Evolutionary conservation across 495 filamentous ascomycete species (phyloP).

Genomic region (Hypoxylon perforatum): DNA sequence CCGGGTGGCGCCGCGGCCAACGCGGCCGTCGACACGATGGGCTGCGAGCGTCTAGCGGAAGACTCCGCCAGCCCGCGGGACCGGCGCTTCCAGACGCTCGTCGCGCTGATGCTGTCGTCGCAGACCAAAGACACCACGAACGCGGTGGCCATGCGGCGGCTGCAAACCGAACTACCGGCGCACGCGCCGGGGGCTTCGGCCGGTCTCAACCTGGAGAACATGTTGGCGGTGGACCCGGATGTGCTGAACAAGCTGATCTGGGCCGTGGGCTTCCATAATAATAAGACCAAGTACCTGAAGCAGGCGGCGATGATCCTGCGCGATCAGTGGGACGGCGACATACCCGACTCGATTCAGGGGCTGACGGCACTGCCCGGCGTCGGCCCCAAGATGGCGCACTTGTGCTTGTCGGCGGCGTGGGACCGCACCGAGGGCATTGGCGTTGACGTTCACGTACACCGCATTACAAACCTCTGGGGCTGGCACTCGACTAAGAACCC

Average conservation of each 20-base stretch:
- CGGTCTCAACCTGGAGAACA: constrained; percentile 79
- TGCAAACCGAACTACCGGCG: constrained; percentile 78
- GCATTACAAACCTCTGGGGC: constrained; percentile 96
- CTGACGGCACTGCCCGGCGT: constrained; percentile 88
- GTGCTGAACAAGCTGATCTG: constrained; percentile 82
- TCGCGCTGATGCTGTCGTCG: constrained; percentile 93
- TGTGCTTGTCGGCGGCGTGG: constrained; percentile 81
- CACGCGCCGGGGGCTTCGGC: constrained; percentile 47
- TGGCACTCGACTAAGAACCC: constrained; percentile 85
- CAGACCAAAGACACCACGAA: constrained; percentile 98
- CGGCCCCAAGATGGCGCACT: constrained; percentile 96
- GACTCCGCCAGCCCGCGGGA: constrained; percentile 65
- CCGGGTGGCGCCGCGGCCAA: constrained; percentile 66
- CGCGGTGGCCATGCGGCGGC: constrained; percentile 80
- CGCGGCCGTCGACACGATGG: constrained; percentile 98
- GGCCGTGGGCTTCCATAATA: constrained; percentile 94
- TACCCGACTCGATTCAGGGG: constrained; percentile 82
- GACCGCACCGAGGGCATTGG: constrained; percentile 69
- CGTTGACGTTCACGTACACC: constrained; percentile 78
- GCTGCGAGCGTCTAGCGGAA: constrained; percentile 82
- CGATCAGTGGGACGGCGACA: constrained; percentile 77
- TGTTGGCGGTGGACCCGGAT: constrained; percentile 76
- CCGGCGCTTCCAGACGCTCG: constrained; percentile 88
- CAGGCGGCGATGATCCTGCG: constrained; percentile 76
- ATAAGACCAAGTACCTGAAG: constrained; percentile 92